phyloP scores from a whole-genome alignment of 2,329 filamentous ascomycete genomes.

The Aspergillus glaucus region DNA sequence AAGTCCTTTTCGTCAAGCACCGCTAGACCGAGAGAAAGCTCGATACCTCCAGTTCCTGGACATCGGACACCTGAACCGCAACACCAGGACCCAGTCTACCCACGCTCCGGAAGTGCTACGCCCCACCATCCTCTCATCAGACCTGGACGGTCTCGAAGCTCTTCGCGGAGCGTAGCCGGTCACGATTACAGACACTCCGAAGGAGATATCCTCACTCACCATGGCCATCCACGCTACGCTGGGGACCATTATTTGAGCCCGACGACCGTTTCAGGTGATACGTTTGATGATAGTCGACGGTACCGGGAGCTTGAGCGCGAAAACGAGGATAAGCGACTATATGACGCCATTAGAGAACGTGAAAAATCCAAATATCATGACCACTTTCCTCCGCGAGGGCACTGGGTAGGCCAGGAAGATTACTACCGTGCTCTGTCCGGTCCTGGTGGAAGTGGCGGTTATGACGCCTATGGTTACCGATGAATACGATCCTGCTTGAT shows the following conservation, averaged over 20 bases:
- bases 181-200: constrained; percentile 32
- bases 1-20: constrained; percentile 24
- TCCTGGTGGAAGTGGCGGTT: constrained; percentile 13
- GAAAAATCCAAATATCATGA: constrained; percentile 20
- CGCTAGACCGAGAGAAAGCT: constrained; percentile 49
- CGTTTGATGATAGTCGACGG: constrained; percentile 18
- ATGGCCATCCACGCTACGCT: constrained; percentile 12
- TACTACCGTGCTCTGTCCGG: constrained; percentile 32
- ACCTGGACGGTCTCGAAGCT: constrained; percentile 23
- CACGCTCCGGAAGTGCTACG: constrained; percentile 14
- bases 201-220: constrained; percentile 23
- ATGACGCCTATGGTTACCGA: constrained; percentile 22
- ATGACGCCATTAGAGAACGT: constrained; percentile 22
- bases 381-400: constrained; percentile 16
- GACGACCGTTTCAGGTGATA: constrained; percentile 14
- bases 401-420: constrained; percentile 30
- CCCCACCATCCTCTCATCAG: constrained; percentile 9
- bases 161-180: constrained; percentile 21
- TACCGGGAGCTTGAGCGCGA: constrained; percentile 23
- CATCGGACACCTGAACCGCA: constrained; percentile 54
- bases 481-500: constrained; percentile 5
- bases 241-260: constrained; percentile 22
- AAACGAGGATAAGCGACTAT: constrained; percentile 17
- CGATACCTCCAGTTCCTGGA: constrained; percentile 53
- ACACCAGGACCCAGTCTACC: constrained; percentile 18